These are phyloP conservation scores for Blumeria graminis DNA, from an alignment of 2,329 filamentous ascomycete species.

Conservation along the genomic window DNA sequence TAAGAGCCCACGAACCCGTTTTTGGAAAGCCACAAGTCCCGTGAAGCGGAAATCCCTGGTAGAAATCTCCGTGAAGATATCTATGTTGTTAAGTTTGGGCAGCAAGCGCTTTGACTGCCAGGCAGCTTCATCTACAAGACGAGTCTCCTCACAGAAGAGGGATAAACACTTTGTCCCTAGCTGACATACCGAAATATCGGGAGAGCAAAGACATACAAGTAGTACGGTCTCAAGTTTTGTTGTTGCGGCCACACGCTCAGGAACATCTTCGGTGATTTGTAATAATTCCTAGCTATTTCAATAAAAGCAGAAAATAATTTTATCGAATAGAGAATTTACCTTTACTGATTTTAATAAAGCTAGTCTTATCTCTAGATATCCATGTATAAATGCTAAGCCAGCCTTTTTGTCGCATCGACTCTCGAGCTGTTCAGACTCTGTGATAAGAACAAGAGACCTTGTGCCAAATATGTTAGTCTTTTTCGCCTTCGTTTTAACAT, in stretches of 20 bases:
- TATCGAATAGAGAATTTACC: conserved; percentile 7
- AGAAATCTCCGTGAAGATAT: conserved; percentile 35
- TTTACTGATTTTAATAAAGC: conserved; percentile 21
- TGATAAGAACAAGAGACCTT: conserved; percentile 13
- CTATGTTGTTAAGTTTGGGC: conserved; percentile 32
- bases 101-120: conserved; percentile 25
- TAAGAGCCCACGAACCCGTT: conserved; percentile 33
- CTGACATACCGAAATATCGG: conserved; percentile 40
- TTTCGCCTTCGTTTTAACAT: background rate
- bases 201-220: conserved; percentile 37
- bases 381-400: conserved; percentile 20
- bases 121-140: conserved; percentile 26
- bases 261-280: conserved; percentile 27
- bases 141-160: conserved; percentile 36
- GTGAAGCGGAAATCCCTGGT: conserved; percentile 41
- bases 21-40: conserved; percentile 45
- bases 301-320: background rate
- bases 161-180: conserved; percentile 36
- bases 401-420: conserved; percentile 9
- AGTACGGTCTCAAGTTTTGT: conserved; percentile 37
- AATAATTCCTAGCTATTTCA: conserved; percentile 24
- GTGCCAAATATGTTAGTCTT: background rate
- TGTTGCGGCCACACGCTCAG: conserved; percentile 27
- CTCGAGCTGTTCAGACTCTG: conserved; percentile 12
- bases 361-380: conserved; percentile 31